Percentiles rank a stretch among this genome's conserved stretches.
phyloP scores from a whole-genome alignment of 208 protist species.

The Acanthamoeba polyphaga region DNA sequence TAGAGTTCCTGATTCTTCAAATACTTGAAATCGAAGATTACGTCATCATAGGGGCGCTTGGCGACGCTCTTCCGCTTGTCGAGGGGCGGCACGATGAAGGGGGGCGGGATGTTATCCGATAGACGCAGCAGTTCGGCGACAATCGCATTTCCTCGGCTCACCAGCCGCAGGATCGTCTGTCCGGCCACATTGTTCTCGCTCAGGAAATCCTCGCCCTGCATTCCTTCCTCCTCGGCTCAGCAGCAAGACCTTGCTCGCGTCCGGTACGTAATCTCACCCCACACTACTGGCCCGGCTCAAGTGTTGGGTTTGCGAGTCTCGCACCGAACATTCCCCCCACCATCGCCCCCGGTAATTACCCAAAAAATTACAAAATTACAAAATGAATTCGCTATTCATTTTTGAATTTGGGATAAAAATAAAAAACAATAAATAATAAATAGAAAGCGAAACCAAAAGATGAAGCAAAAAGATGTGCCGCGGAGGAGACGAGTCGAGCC shows the following conservation, averaged over 20 bases:
- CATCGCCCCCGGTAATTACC: not conserved
- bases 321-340: not conserved
- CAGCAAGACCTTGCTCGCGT: no score
- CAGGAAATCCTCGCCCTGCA: slow-evolving; percentile 90
- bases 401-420: not conserved
- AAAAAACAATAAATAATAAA: not conserved
- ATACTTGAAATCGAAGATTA: slow-evolving; percentile 97
- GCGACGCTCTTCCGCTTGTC: slow-evolving; percentile 62
- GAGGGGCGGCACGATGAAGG: slow-evolving; percentile 86
- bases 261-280: no score
- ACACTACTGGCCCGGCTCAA: no score
- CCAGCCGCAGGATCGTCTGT: slow-evolving; percentile 94
- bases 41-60: slow-evolving; percentile 85
- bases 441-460: not conserved
- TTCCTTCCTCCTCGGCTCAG: not conserved
- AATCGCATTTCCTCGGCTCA: slow-evolving; percentile 92
- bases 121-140: slow-evolving; percentile 94
- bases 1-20: slow-evolving; percentile 91
- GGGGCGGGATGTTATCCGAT: slow-evolving; percentile 93
- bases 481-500: slow-evolving; percentile 51
- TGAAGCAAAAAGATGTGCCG: not conserved
- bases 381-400: not conserved
- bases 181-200: slow-evolving; percentile 93
- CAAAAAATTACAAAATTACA: not conserved
- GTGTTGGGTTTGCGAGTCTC: not conserved